Base-by-base conservation (phyloP, 306 rosid genomes). In the Trifolium subterraneum region DNA sequence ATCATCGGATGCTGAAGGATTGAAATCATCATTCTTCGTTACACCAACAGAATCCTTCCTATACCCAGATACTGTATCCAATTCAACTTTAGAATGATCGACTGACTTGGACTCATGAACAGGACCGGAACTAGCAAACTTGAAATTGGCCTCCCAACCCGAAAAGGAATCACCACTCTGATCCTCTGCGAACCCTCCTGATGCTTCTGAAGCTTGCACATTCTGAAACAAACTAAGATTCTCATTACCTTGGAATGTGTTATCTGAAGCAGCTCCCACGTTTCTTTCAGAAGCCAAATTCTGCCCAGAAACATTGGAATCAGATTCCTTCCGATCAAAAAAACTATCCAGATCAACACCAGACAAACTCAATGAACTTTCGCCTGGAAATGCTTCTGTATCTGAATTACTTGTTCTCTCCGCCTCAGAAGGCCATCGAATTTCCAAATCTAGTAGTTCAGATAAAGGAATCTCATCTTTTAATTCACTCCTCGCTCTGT, bases 101-200 rank as follows among this genome's bases (percentile, higher is more conserved):
- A 74, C 10, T 42, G 90, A 77, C 65, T 84, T 82, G 18, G 87
- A 44, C 64, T 77, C 67, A 14, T 38, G 80, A 82, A 64, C 18
- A 35, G 70, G 76, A 77, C 72, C 84, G 71, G 90, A 73, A 81
- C 84, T 77, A 77, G 83, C 87, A 70, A 82, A 69, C 74, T 79
- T 87, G 76, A 94, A 90, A 79, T 78, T 81, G 29, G 95, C 88
- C 54, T 80, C 92, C 97, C 97, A 92, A 84, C 83, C 78, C 19
- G 93, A 88, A 90, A 82, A 77, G 15, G 90, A 86, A 72, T 84
- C 83, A 29, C 73, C 84, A 72, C 64, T 71, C 75, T 52, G 86
- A 45, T 78, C 83, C 82, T 84, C 83, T 20, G 75, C 39, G 70
- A 86, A 77, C 68, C 63, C 64, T 11, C 67, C 66, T 52, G 77